Evolutionary conservation across 495 filamentous ascomycete species (phyloP), one percentile per base, ranked within the genome.

Genomic region (Cercophora sp.): DNA sequence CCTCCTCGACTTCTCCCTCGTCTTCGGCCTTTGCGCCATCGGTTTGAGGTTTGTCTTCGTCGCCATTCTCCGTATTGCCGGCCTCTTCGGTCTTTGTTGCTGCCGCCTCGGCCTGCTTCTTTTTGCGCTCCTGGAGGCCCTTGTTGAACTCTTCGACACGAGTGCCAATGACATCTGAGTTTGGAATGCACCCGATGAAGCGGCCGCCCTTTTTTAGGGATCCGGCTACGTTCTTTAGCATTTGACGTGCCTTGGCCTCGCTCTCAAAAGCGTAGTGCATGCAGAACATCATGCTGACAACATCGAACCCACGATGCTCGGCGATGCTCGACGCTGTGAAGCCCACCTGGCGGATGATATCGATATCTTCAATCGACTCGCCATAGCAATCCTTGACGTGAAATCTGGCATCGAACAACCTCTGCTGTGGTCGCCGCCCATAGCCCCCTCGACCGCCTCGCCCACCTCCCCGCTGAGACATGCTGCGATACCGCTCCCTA

Each of bases 231-330:
- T 98, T 98, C 64, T 82, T 79, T 44, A 98, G 79, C 93, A 98
- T 97, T 48, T 83, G 85, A 18, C 91, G 81, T 9, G 91, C 85
- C 66, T 96, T 94, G 5, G 78, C 78, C 67, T 97, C 89, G 52
- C 75, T 88, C 69, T 98, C 94, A 59, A 96, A 98, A 0, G 94
- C 91, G 64, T 98, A 98, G 71, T 98, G 93, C 83, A 98, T 95
- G 63, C 90, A 91, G 61, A 98, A 98, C 93, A 98, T 98, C 79
- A 94, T 96, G 50, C 86, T 87, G 41, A 98, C 92, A 10, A 97
- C 86, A 65, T 98, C 94, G 57, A 96, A 98, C 6, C 91, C 91
- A 32, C 88, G 85, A 48, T 61, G 60, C 42, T 62, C 66, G 73
- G 85, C 59, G 81, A 79, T 58, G 76, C 76, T 60, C 51, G 76